phyloP scores from a whole-genome alignment of 1,284 basidiomycete species.

The Dichomitus squalens region DNA sequence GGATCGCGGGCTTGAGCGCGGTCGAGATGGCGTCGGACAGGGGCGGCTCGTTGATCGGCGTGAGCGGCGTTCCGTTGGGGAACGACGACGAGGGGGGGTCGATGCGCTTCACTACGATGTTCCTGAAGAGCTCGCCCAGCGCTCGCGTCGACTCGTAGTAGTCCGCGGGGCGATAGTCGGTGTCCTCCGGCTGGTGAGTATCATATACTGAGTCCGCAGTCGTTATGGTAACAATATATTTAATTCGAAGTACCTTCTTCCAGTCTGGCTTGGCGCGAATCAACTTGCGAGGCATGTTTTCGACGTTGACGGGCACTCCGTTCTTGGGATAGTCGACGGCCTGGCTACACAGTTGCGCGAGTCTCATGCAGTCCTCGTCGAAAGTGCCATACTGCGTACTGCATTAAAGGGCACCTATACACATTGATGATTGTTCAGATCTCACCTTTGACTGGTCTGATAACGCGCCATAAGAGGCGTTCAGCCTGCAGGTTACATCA shows the following conservation, averaged over 20 bases:
- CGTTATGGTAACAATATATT: background rate
- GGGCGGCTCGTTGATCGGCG: slow-evolving; percentile 15
- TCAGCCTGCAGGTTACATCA: background rate
- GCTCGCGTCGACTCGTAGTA: slow-evolving; percentile 73
- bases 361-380: slow-evolving; percentile 59
- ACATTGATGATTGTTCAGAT: no score
- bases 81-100: slow-evolving; percentile 27
- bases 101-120: slow-evolving; percentile 51
- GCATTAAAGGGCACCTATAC: background rate
- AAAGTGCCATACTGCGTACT: slow-evolving; percentile 56
- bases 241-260: slow-evolving; percentile 40
- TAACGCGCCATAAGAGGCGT: background rate
- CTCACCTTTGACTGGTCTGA: slow-evolving; percentile 68
- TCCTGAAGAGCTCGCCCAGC: slow-evolving; percentile 68
- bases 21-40: slow-evolving; percentile 52
- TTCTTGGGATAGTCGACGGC: slow-evolving; percentile 78
- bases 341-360: slow-evolving; percentile 67
- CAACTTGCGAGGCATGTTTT: slow-evolving; percentile 45
- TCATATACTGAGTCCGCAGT: background rate
- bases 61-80: slow-evolving; percentile 9
- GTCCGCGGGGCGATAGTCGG: slow-evolving; percentile 56
- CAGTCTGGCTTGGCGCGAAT: slow-evolving; percentile 76
- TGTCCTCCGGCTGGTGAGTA: slow-evolving; percentile 54
- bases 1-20: slow-evolving; percentile 43
- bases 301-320: slow-evolving; percentile 61